These are phyloP conservation scores for Penicillium sp. DNA, from an alignment of 2,329 filamentous ascomycete species.

Conservation along the genomic window DNA sequence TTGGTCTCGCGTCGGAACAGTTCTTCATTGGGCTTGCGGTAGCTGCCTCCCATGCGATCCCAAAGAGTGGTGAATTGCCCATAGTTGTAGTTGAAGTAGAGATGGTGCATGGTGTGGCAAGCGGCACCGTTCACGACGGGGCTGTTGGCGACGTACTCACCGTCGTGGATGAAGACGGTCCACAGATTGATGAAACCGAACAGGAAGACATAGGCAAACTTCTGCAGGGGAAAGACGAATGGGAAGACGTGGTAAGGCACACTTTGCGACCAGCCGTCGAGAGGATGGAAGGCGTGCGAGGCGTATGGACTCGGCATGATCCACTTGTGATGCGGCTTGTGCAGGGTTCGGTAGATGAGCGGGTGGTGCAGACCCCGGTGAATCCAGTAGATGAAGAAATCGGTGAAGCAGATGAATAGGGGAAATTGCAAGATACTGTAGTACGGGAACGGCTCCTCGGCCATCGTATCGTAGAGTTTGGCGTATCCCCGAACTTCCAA, in stretches of 20 bases:
- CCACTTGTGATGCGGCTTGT: constrained; percentile 99
- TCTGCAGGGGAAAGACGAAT: constrained; percentile 87
- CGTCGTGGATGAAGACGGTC: constrained; percentile 94
- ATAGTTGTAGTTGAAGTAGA: constrained; percentile 88
- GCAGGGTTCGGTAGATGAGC: constrained; percentile 73
- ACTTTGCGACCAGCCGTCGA: constrained; percentile 85
- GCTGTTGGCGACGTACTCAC: constrained; percentile 86
- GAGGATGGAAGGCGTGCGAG: constrained; percentile 87
- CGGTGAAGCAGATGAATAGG: constrained; percentile 80
- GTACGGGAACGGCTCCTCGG: constrained; percentile 67
- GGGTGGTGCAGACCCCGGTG: constrained; percentile 81
- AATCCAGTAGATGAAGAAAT: constrained; percentile 86
- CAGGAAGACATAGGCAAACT: constrained; percentile 75
- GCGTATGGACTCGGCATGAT: constrained; percentile 96
- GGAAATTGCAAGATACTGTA: constrained; percentile 83
- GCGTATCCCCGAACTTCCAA: constrained; percentile 76
- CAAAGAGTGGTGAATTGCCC: constrained; percentile 91
- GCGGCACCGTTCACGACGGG: constrained; percentile 91
- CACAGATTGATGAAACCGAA: constrained; percentile 95
- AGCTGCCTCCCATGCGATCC: constrained; percentile 82
- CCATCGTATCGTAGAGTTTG: constrained; percentile 77
- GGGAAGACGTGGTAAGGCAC: constrained; percentile 91
- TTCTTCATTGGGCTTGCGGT: constrained; percentile 77
- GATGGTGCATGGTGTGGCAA: constrained; percentile 90
- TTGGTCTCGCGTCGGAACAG: constrained; percentile 80